Base-by-base conservation (phyloP, 306 rosid species). In the Dryas drummondii region DNA sequence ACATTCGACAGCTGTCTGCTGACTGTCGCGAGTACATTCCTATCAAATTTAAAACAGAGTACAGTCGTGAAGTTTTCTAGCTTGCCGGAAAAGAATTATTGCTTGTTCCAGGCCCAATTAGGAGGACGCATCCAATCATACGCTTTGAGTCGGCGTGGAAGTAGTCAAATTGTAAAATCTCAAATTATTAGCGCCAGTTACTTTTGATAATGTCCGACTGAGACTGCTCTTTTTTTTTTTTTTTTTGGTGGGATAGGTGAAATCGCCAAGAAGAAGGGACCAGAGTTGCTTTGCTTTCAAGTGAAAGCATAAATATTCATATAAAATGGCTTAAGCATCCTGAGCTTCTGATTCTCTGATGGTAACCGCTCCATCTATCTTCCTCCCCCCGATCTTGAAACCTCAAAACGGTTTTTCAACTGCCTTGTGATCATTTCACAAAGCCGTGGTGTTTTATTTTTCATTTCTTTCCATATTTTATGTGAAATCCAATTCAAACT, bases 321-420 rank as follows among this genome's bases (percentile, higher is more conserved):
- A 12, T 6, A 32, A 81, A 59, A 71, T 45, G 26, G 66, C 52
- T 61, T 26, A 27, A 55, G 73, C 49, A 74, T 32, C 56, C 68
- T 71, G 67, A 56, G 77, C 65, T 68, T 9, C 55, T 67, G 63
- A 69, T 75, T 76, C 19, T 61, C 37, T 16, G 45, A 41, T 4
- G 3, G 42, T 42, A 75, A 73, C 71, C 16, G 69, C 72, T 49
- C 78, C 57, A 56, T 56, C 59, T 72, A 68, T 27, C 7, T 66
- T n/a, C 6, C 67, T 57, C 61, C 63, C 26, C 49, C 72, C 46
- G 7, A 37, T 41, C 70, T 70, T 66, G 40, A 44, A 17, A 37
- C 44, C 6, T 2, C 6, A 68, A 32, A 62, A 54, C 76, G 15
- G 49, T 65, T 71, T 5, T 44, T 47, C 57, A 73, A 58, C 58